Conservation (phyloP, 306 rosid genomes). For the Gillenia trifoliata region DNA sequence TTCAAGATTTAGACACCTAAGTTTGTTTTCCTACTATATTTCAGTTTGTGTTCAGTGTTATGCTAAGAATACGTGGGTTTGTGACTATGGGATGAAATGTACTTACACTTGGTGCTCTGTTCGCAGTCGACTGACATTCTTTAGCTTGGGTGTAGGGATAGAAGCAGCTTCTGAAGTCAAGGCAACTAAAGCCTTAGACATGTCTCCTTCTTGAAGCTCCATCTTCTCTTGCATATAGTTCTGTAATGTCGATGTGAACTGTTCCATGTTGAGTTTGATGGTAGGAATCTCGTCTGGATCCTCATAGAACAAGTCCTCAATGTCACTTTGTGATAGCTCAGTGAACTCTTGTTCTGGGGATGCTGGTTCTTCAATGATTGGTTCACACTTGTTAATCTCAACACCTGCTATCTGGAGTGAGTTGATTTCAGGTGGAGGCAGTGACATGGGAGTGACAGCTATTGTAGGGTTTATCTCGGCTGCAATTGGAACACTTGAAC, state of each 20-base stretch:
- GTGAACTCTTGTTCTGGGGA: slow-evolving; percentile 66
- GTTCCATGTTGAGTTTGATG: slow-evolving; percentile 40
- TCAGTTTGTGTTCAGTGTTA: neutral
- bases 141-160: slow-evolving; percentile 68
- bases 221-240: slow-evolving; percentile 39
- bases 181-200: slow-evolving; percentile 84
- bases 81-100: neutral
- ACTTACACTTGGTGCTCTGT: slow-evolving; percentile 98
- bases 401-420: slow-evolving; percentile 22
- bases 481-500: slow-evolving; percentile 35
- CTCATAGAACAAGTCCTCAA: slow-evolving; percentile 59
- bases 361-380: slow-evolving; percentile 87
- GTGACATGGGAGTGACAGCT: slow-evolving; percentile 36
- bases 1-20: neutral
- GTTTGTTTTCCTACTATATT: neutral
- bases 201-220: slow-evolving; percentile 55
- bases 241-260: slow-evolving; percentile 39
- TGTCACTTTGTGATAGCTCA: slow-evolving; percentile 56
- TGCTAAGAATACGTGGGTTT: neutral
- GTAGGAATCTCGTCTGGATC: slow-evolving; percentile 70
- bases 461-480: slow-evolving; percentile 31
- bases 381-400: slow-evolving; percentile 47
- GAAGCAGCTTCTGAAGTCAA: slow-evolving; percentile 51
- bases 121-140: slow-evolving; percentile 77
- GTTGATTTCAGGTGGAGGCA: slow-evolving; percentile 45